Conservation (phyloP, 352 stramenopile species). For the Phytophthora quininea region DNA sequence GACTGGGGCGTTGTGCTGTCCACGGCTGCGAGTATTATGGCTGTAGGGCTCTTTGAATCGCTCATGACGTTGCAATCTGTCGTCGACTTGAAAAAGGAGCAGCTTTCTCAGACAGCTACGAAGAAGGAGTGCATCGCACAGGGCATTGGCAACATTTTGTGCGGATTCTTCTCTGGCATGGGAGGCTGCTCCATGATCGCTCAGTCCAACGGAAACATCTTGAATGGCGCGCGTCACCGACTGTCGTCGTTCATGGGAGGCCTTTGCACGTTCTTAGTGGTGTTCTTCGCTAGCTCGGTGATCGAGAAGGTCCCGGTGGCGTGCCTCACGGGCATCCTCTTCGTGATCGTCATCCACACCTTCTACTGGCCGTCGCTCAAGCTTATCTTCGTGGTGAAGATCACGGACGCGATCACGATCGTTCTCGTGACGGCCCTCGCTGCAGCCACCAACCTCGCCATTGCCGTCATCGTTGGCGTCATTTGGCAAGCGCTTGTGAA, state of each 20-base stretch:
- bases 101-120: conserved; percentile 62
- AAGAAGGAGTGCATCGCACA: conserved; percentile 87
- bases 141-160: conserved; percentile 92
- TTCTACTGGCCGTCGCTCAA: conserved; percentile 91
- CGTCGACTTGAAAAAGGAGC: conserved; percentile 87
- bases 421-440: conserved; percentile 87
- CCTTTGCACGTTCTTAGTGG: conserved; percentile 71
- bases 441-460: conserved; percentile 85
- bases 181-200: conserved; percentile 95
- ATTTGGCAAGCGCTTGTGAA: conserved; percentile 86
- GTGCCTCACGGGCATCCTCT: conserved; percentile 87
- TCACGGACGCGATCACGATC: conserved; percentile 78
- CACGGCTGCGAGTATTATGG: conserved; percentile 90
- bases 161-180: conserved; percentile 92
- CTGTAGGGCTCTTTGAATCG: conserved; percentile 94
- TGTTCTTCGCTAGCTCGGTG: conserved; percentile 81
- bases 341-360: conserved; percentile 88
- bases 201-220: conserved; percentile 90
- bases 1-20: conserved; percentile 82
- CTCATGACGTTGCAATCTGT: conserved; percentile 95
- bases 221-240: conserved; percentile 80
- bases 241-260: conserved; percentile 73
- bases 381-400: conserved; percentile 75
- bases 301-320: conserved; percentile 89
- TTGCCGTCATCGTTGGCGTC: conserved; percentile 87